A percentile compares a stretch with the other conserved stretches of the same genome.
These are phyloP conservation scores for Lolium perenne DNA, from an alignment of 176 grass and related monocot species.

Conservation along the genomic window DNA sequence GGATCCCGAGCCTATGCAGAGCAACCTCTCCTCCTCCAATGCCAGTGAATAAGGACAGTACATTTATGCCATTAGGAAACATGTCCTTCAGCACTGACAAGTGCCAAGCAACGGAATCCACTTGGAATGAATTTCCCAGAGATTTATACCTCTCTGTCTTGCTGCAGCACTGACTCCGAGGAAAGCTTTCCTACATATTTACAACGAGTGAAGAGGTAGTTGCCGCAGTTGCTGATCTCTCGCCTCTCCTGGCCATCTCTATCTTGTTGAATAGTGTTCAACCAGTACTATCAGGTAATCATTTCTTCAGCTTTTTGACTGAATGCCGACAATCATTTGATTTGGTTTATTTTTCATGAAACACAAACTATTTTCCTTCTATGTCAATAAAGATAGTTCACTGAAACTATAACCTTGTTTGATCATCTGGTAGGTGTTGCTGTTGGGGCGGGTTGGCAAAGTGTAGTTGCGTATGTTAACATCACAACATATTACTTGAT, in stretches of 20 bases:
- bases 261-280: conserved; percentile 91
- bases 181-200: conserved; percentile 78
- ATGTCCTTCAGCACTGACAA: conserved; percentile 63
- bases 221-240: conserved; percentile 61
- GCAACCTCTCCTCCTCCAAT: conserved; percentile 91
- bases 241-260: conserved; percentile 77
- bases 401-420: not conserved
- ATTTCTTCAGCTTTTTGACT: not conserved
- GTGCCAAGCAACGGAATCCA: conserved; percentile 78
- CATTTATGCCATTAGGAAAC: conserved; percentile 67
- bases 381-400: not conserved
- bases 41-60: conserved; percentile 74
- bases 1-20: conserved; percentile 70
- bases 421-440: conserved; percentile 61
- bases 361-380: not conserved
- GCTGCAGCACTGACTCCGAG: conserved; percentile 50
- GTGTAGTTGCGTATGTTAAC: conserved; percentile 80
- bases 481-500: conserved; percentile 85
- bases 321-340: not conserved
- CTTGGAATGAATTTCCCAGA: conserved; percentile 86
- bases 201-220: conserved; percentile 57
- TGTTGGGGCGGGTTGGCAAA: conserved; percentile 82
- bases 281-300: conserved; percentile 84
- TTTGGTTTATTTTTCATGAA: not conserved
- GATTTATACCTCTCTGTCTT: conserved; percentile 64